A percentile compares a stretch with the other conserved stretches of the same genome.
phyloP scores from a whole-genome alignment of 78 protist genomes.

The Dictyostelium capitatum region DNA sequence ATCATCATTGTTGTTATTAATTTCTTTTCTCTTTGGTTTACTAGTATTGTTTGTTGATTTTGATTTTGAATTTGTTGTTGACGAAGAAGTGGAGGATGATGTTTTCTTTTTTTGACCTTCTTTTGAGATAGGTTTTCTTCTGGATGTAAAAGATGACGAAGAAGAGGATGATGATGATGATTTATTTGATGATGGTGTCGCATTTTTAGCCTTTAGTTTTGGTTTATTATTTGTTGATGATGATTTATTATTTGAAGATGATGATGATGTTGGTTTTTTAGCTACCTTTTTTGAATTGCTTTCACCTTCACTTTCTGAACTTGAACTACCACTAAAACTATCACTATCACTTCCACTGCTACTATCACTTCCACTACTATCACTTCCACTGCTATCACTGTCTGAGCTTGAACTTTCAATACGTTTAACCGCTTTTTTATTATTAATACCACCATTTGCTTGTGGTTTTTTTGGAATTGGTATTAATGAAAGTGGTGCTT shows the following conservation, averaged over 20 bases:
- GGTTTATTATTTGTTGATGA: neutral
- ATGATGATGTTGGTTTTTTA: neutral
- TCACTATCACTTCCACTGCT: conserved; percentile 6
- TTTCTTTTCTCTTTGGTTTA: conserved; percentile 16
- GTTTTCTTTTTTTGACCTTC: neutral
- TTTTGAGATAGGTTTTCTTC: conserved; percentile 23
- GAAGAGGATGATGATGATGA: neutral
- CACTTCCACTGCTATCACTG: neutral
- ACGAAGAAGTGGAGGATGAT: neutral
- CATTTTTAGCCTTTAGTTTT: neutral
- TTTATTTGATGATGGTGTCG: neutral
- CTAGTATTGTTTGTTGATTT: neutral
- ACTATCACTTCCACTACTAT: neutral
- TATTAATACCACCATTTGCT: neutral
- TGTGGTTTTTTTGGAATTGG: conserved; percentile 5
- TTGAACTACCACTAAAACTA: neutral
- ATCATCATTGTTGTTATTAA: neutral
- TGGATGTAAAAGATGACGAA: neutral
- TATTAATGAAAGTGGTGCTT: neutral
- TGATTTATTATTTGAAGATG: neutral
- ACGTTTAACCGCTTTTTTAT: neutral
- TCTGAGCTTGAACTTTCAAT: neutral
- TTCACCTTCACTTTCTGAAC: neutral
- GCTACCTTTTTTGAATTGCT: neutral
- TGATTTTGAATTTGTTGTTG: neutral